Percentiles rank a stretch among this genome's conserved stretches.
phyloP scores from a whole-genome alignment of 23 red algal species.

The Gracilaria vermiculophylla region DNA sequence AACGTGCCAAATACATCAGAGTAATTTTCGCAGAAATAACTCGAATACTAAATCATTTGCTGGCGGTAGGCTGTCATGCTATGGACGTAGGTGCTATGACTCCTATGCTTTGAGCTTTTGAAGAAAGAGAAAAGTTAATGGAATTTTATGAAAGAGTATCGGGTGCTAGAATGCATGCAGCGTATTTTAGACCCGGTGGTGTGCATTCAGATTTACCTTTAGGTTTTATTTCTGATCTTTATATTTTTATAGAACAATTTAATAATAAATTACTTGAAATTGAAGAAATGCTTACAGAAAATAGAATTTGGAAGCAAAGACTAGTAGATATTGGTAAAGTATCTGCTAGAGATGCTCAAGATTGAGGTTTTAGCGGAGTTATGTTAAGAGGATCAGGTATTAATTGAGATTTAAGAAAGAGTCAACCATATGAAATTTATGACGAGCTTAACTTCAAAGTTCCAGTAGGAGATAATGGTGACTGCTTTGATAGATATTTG shows the following conservation, averaged over 20 bases:
- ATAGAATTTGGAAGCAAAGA: constrained; percentile 99
- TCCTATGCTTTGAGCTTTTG: constrained; percentile 97
- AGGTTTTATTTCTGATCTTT: constrained; percentile 94
- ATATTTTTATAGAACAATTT: constrained; percentile 86
- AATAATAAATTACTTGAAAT: constrained; percentile 88
- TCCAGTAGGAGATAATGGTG: constrained; percentile 87
- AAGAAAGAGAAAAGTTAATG: constrained; percentile 97
- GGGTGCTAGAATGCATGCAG: constrained; percentile 92
- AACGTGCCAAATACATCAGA: constrained; percentile 93
- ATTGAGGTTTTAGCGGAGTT: constrained; percentile 92
- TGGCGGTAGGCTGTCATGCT: constrained; percentile 90
- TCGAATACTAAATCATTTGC: constrained; percentile 93
- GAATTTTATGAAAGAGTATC: constrained; percentile 98
- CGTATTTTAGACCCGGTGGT: constrained; percentile 94
- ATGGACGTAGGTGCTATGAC: constrained; percentile 99
- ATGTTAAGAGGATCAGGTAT: constrained; percentile 95
- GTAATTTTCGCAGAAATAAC: constrained; percentile 97
- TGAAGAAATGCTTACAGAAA: constrained; percentile 97
- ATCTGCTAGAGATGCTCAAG: constrained; percentile 80
- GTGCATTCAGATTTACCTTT: constrained; percentile 91
- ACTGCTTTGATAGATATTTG: constrained; percentile 95
- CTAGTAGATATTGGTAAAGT: constrained; percentile 95
- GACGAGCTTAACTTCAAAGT: constrained; percentile 88
- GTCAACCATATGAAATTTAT: constrained; percentile 95
- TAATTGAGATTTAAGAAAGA: constrained; percentile 88